A percentile compares a stretch with the other conserved stretches of the same genome.
Conservation (phyloP, 345 rosid species). For the Eucalyptus coolabah region DNA sequence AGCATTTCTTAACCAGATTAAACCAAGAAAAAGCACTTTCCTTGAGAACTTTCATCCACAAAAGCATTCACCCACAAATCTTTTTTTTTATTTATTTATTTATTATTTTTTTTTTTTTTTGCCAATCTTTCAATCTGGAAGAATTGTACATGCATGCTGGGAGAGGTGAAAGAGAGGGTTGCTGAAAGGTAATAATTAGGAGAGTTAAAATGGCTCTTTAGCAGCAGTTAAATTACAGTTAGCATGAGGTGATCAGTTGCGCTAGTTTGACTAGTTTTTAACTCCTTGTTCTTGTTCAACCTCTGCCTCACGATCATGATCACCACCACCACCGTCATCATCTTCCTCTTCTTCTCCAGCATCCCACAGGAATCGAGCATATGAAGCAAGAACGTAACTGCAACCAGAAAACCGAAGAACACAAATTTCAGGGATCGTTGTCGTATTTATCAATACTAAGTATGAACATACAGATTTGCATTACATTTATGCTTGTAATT, state of each 20-base stretch:
- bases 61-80: not conserved
- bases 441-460: not conserved
- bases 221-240: not conserved
- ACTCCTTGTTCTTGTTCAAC: not conserved
- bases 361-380: conserved; percentile 42
- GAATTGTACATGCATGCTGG: not conserved
- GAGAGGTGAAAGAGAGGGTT: not conserved
- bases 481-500: not conserved
- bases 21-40: not conserved
- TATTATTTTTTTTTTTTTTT: not conserved
- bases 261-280: not conserved
- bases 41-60: not conserved
- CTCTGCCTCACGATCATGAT: not conserved
- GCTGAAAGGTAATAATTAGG: not conserved
- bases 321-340: not conserved
- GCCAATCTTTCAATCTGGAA: not conserved
- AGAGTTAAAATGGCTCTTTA: not conserved
- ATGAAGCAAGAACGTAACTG: conserved; percentile 36
- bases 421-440: not conserved
- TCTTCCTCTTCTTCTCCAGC: conserved; percentile 13
- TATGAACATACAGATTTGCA: not conserved
- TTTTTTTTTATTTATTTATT: not conserved
- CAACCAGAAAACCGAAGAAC: not conserved
- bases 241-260: not conserved
- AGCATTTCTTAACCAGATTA: not conserved